Evolutionary conservation across 2,329 filamentous ascomycete genomes (phyloP), one percentile per base, ranked within the genome.

Genomic region (Curvularia verruculosa): DNA sequence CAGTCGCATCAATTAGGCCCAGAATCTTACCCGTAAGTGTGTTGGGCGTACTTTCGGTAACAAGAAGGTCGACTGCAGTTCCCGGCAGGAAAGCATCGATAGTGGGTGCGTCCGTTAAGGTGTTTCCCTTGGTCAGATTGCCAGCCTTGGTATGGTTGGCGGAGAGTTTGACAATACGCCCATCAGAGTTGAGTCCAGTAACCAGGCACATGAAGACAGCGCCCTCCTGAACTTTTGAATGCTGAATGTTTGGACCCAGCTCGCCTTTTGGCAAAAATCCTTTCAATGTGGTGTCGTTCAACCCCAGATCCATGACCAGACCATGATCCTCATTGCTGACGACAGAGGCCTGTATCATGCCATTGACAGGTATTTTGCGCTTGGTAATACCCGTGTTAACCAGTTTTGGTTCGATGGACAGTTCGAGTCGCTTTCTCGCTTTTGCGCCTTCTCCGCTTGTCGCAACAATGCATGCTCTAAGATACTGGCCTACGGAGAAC

Each of bases 261-360:
- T 97, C 92, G 71, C 89, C 92, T 59, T 89, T 90, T 5, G 92
- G 86, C 71, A 99, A 83, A 78, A 99, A 99, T 2, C 91, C 95
- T 61, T 87, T 88, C 50, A 93, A 75, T 36, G 85, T 83, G 29
- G 83, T 79, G 51, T 87, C 85, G 34, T 87, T 82, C 6, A 98
- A 81, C 18, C 92, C 92, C 36, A 98, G 79, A 66, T 97, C 92
- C 92, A 99, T 96, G 54, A 98, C 86, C 56, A 95, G 84, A 60
- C 95, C 95, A 71, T 96, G 93, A 68, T 99, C 96, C 77, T 99
- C 94, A n/a, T 96, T 89, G 76, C 94, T 99, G 49, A 85, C 79
- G 24, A 99, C 88, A 0, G 92, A 89, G 1, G 92, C 94, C 83
- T 98, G 96, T 19, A 98, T 81, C 44, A 90, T 92, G 63, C 82